Percentiles rank a stretch among this genome's conserved stretches.
Conservation (phyloP, 768 basidiomycete species). For the Rhizopogon salebrosus region DNA sequence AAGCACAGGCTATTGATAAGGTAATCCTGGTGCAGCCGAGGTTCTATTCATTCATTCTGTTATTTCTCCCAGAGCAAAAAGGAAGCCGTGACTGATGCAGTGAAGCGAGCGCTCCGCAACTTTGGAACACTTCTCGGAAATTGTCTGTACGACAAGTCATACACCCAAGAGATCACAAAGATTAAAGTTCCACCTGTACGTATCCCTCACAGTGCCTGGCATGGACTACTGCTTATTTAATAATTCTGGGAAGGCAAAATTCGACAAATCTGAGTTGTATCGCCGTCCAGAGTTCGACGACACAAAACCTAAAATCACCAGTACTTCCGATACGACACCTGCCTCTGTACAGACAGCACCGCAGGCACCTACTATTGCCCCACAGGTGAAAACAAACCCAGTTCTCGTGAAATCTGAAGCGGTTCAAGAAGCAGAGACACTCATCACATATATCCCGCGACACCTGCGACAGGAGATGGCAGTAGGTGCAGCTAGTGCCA, state of each 20-base stretch:
- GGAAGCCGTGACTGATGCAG: slow-evolving; percentile 92
- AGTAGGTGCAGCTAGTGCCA: slow-evolving; percentile 2
- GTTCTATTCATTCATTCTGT: slow-evolving; percentile 1
- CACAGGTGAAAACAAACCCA: neutral
- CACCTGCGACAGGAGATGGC: slow-evolving; percentile 31
- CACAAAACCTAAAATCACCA: slow-evolving; percentile 23
- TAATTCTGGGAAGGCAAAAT: slow-evolving; percentile 44
- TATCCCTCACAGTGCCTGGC: slow-evolving; percentile 9
- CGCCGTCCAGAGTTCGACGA: slow-evolving; percentile 67
- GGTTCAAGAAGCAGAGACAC: slow-evolving; percentile 8
- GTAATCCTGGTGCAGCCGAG: slow-evolving; percentile 37
- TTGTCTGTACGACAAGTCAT: slow-evolving; percentile 94
- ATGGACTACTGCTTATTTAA: slow-evolving; percentile 5
- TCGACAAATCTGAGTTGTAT: slow-evolving; percentile 63
- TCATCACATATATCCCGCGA: slow-evolving; percentile 33
- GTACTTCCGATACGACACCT: neutral
- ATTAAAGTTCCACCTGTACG: slow-evolving; percentile 80
- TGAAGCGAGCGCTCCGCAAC: slow-evolving; percentile 85
- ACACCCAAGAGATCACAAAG: slow-evolving; percentile 78
- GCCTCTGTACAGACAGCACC: neutral
- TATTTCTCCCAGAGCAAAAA: slow-evolving; percentile 80
- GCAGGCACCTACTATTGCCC: neutral
- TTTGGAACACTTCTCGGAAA: slow-evolving; percentile 96
- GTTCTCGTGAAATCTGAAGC: slow-evolving; percentile 15
- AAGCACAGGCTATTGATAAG: slow-evolving; percentile 87